phyloP scores from a whole-genome alignment of 108 stramenopile genomes.

The Nannochloropsis oceanica region DNA sequence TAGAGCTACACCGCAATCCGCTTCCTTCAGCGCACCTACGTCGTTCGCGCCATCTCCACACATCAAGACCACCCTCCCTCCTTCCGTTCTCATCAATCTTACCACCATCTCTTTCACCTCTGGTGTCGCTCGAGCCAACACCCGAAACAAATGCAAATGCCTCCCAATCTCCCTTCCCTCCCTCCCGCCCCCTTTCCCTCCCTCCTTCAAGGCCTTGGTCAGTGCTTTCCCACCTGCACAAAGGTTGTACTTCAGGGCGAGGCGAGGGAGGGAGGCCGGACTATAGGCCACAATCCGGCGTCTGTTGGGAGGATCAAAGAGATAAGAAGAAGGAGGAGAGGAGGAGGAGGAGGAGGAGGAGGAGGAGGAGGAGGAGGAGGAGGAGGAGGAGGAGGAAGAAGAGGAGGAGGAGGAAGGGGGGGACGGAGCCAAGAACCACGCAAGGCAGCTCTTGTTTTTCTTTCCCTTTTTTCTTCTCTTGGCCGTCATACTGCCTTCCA shows the following conservation, averaged over 20 bases:
- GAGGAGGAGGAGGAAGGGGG: not conserved
- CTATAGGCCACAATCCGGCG: not conserved
- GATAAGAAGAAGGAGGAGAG: not conserved
- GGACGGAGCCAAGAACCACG: not conserved
- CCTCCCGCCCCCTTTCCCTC: conserved; percentile 33
- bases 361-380: not conserved
- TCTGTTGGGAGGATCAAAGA: not conserved
- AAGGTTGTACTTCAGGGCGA: conserved; percentile 57
- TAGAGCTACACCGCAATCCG: conserved; percentile 79
- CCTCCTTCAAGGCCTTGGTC: conserved; percentile 53
- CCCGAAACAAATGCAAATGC: conserved; percentile 61
- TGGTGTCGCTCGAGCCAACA: conserved; percentile 87
- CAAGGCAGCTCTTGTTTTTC: not conserved
- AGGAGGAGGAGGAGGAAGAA: not conserved
- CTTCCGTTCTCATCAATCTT: not conserved
- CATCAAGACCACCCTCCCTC: conserved; percentile 49
- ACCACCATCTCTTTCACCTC: conserved; percentile 87
- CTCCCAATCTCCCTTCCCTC: conserved; percentile 7
- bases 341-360: not conserved
- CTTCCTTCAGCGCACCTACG: conserved; percentile 81
- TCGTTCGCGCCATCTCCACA: conserved; percentile 98
- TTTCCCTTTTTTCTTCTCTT: not conserved
- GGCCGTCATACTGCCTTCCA: not conserved
- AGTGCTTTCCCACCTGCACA: conserved; percentile 66
- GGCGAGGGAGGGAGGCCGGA: conserved; percentile 36